These are phyloP conservation scores for Andrographis paniculata DNA, from an alignment of 305 asterid genomes.

Conservation along the genomic window DNA sequence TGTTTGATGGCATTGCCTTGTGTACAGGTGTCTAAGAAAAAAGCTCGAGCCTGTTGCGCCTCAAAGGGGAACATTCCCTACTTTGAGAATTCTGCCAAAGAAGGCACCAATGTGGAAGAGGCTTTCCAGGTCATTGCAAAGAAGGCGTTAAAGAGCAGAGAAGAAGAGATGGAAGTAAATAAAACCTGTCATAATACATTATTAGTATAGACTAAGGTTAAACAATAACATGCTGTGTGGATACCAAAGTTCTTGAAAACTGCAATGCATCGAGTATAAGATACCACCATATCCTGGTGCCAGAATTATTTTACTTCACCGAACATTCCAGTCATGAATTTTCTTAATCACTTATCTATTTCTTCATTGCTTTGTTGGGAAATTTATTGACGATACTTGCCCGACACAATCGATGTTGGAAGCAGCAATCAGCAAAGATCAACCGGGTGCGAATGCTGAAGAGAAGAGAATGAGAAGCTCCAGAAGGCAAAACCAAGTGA, in stretches of 20 bases:
- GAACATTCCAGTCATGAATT: too few species aligned
- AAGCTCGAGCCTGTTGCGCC: constrained; percentile 75
- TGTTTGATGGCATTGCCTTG: constrained; percentile 8
- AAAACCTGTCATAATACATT: background rate
- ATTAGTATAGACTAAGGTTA: background rate
- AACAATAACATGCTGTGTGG: too few species aligned
- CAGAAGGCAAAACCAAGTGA: too few species aligned
- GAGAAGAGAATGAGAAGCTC: background rate
- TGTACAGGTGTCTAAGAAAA: constrained; percentile 70
- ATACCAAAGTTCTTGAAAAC: too few species aligned
- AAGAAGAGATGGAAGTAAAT: constrained; percentile 76
- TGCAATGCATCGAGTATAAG: background rate
- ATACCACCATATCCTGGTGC: too few species aligned
- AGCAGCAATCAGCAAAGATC: constrained; percentile 67
- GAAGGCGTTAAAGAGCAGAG: constrained; percentile 59
- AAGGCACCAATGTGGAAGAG: constrained; percentile 61
- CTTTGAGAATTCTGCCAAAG: constrained; percentile 72
- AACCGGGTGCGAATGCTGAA: constrained; percentile 70
- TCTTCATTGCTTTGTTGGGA: background rate
- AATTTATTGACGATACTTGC: constrained; percentile 54
- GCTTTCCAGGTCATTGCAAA: constrained; percentile 64
- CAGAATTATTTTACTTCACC: too few species aligned
- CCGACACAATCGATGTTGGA: constrained; percentile 84
- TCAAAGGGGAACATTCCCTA: constrained; percentile 67
- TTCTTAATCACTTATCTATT: too few species aligned